phyloP scores from a whole-genome alignment of 208 protist genomes.

The Crithidia expoeki region DNA sequence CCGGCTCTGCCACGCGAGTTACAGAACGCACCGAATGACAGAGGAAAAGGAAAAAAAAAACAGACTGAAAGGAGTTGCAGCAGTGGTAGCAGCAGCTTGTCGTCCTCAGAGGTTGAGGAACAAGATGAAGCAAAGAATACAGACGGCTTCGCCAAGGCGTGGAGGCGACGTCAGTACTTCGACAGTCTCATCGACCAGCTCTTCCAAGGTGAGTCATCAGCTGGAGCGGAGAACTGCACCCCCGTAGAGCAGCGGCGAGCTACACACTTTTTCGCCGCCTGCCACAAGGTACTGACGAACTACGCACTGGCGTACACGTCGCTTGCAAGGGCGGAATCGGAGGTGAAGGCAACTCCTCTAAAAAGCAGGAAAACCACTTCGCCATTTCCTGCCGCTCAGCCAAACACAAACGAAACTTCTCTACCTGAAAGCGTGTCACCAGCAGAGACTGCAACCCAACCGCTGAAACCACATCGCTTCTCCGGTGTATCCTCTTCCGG shows the following conservation, averaged over 20 bases:
- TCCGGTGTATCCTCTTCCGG: slow-evolving; percentile 42
- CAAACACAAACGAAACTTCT: not conserved
- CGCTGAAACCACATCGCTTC: not conserved
- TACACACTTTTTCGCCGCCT: slow-evolving; percentile 53
- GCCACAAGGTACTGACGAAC: slow-evolving; percentile 53
- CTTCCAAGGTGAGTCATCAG: not conserved
- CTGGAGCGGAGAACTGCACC: slow-evolving; percentile 23
- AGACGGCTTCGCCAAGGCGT: not conserved
- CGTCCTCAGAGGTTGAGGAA: not conserved
- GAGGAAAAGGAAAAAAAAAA: not conserved
- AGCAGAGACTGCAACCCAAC: not conserved
- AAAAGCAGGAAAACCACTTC: not conserved
- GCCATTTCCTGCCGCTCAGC: not conserved
- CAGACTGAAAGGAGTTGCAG: not conserved
- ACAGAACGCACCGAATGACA: not conserved
- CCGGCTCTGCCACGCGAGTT: slow-evolving; percentile 17
- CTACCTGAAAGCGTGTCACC: too few relatives aligned
- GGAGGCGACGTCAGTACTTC: not conserved
- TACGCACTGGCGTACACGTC: slow-evolving; percentile 41
- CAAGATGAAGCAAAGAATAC: not conserved
- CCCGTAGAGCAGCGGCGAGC: slow-evolving; percentile 40
- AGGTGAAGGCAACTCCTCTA: not conserved
- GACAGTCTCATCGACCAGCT: slow-evolving; percentile 8
- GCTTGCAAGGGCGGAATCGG: not conserved
- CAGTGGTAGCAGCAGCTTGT: not conserved